Evolutionary conservation across 345 rosid species (phyloP).

Genomic region (Acer negundo): DNA sequence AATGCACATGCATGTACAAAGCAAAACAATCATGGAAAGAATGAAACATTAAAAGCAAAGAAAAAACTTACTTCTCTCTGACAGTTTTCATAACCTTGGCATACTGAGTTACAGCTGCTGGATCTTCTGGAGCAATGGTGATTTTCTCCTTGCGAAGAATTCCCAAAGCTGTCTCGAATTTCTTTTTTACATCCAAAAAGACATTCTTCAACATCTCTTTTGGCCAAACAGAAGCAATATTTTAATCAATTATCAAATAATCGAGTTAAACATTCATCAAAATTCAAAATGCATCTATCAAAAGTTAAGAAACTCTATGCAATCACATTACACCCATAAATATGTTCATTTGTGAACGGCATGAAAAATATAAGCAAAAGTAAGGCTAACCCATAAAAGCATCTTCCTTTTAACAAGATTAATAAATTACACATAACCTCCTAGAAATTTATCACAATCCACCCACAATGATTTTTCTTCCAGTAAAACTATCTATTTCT

Average conservation of each 20-base stretch:
- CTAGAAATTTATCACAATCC: not conserved
- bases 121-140: conserved; percentile 86
- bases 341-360: not conserved
- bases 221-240: conserved; percentile 18
- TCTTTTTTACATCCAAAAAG: conserved; percentile 80
- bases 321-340: not conserved
- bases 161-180: conserved; percentile 81
- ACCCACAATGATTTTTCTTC: not conserved
- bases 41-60: not conserved
- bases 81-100: conserved; percentile 87
- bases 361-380: not conserved
- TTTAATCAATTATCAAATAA: conserved; percentile 15
- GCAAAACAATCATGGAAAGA: not conserved
- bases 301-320: not conserved
- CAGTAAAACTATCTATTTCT: not conserved
- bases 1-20: not conserved
- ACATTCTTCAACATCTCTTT: conserved; percentile 92
- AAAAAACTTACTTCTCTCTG: conserved; percentile 75
- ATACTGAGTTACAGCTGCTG: conserved; percentile 82
- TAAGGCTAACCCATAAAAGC: not conserved
- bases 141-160: conserved; percentile 85
- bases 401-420: not conserved
- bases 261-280: not conserved
- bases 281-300: not conserved
- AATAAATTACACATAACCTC: not conserved